Percentiles rank a stretch among this genome's conserved stretches.
Evolutionary conservation across 2,329 filamentous ascomycete genomes (phyloP).

Genomic region (Hirsutella rhossiliensis): DNA sequence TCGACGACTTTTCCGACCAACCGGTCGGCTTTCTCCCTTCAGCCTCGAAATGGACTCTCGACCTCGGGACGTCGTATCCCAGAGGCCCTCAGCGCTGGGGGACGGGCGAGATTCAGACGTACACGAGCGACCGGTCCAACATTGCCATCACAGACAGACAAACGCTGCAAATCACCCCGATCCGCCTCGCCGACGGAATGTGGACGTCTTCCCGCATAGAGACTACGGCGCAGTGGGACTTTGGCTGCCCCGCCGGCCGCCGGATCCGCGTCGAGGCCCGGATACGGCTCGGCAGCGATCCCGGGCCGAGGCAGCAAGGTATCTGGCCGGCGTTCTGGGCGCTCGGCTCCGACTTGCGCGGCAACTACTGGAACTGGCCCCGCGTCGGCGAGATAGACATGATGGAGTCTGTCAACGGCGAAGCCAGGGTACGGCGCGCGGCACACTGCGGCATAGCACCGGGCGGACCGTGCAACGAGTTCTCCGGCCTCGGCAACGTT

Average conservation of each 20-base stretch:
- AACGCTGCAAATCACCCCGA: conserved; percentile 23
- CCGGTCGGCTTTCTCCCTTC: conserved; percentile 14
- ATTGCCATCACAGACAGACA: conserved; percentile 22
- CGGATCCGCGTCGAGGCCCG: conserved; percentile 25
- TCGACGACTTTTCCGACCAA: conserved; percentile 14
- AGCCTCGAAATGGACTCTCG: conserved; percentile 28
- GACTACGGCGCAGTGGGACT: conserved; percentile 19
- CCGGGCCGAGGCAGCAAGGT: conserved; percentile 17
- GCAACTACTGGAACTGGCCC: conserved; percentile 28
- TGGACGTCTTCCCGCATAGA: conserved; percentile 36
- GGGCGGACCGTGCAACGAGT: conserved; percentile 30
- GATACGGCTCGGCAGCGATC: conserved; percentile 22
- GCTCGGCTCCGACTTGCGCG: conserved; percentile 25
- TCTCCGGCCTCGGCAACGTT: conserved; percentile 17
- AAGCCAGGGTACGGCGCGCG: conserved; percentile 19
- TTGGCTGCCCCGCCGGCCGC: conserved; percentile 18
- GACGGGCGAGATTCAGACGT: conserved; percentile 34
- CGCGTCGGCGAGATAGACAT: conserved; percentile 31
- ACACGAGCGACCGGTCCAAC: conserved; percentile 28
- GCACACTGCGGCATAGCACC: conserved; percentile 27
- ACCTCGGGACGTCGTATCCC: conserved; percentile 32
- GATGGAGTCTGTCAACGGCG: conserved; percentile 29
- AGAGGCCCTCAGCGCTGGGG: conserved; percentile 35
- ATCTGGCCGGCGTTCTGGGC: conserved; percentile 37
- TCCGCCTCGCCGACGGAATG: conserved; percentile 12